Evolutionary conservation across 768 basidiomycete species (phyloP).

Genomic region (Xerocomus potaroensis): DNA sequence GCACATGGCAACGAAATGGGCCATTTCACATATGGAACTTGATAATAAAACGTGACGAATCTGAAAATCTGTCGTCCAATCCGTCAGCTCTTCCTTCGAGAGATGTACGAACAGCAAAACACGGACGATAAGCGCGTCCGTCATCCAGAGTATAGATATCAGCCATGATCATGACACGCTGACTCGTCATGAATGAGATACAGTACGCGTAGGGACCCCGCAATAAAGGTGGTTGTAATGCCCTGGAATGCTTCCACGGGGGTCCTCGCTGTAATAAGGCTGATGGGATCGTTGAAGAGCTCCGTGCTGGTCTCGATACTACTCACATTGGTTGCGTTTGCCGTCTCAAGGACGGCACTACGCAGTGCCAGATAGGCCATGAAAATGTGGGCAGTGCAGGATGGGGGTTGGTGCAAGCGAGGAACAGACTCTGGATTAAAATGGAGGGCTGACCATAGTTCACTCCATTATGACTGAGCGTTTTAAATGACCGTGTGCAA

Average conservation of each 20-base stretch:
- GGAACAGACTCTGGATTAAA: slow-evolving; percentile 5
- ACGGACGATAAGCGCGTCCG: slow-evolving; percentile 28
- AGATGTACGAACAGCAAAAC: not conserved
- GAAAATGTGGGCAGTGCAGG: no score
- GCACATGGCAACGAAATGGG: slow-evolving; percentile 22
- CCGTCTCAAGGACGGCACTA: slow-evolving; percentile 4
- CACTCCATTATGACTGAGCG: slow-evolving; percentile 21
- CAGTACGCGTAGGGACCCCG: slow-evolving; percentile 24
- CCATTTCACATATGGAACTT: slow-evolving; percentile 19
- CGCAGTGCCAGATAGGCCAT: slow-evolving; percentile 4
- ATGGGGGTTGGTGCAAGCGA: slow-evolving; percentile 3
- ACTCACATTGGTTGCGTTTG: slow-evolving; percentile 6
- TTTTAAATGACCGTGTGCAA: slow-evolving; percentile 26
- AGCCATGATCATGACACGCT: slow-evolving; percentile 21
- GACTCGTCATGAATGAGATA: slow-evolving; percentile 21
- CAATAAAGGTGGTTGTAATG: slow-evolving; percentile 19
- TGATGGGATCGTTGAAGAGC: slow-evolving; percentile 21
- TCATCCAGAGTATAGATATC: slow-evolving; percentile 30
- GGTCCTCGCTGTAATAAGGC: slow-evolving; percentile 24
- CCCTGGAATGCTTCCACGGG: slow-evolving; percentile 21
- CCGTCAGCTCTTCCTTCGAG: not conserved
- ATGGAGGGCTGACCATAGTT: slow-evolving; percentile 8
- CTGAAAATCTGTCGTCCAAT: slow-evolving; percentile 14
- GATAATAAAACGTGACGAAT: slow-evolving; percentile 23
- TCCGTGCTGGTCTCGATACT: not conserved